Evolutionary conservation across 805 yeast species (phyloP), one percentile per base, ranked within the genome.

Genomic region (Ogataea paraovalis): DNA sequence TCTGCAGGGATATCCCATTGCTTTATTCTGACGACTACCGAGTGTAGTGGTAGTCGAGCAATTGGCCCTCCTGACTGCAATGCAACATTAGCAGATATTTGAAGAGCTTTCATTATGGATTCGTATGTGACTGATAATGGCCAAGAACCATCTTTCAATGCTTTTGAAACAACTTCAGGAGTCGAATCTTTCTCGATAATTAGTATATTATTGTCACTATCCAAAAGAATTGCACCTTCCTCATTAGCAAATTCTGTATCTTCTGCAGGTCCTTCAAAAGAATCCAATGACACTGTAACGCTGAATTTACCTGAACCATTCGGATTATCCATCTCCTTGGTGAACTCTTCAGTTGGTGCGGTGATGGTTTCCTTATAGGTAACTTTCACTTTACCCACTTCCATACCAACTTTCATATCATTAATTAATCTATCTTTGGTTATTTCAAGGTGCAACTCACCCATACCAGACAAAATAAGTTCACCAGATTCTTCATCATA

Each of bases 361-460:
- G 62, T 60, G 10, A 69, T 50, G 0, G 88, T 78, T 65, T 94
- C 99, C 60, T 87, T 89, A 65, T 87, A 92, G 0, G 97, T 86
- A 4, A 94, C 96, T 70, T 82, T 87, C 19, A 94, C 87, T 44
- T 83, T 83, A 41, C 97, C 90, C 36, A 89, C 74, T 28, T 82
- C 83, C 1, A 87, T 85, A 47, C 83, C 81, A 2, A 96, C 96
- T 62, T 85, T 84, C 75, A 90, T 74, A 48, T 89, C 96, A 39
- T 78, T 78, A n/a, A 87, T 68, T 38, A 90, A 73, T 46, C 97
- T 73, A 57, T 88, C 94, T 42, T 74, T 75, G 1, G 94, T 86
- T 54, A 94, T 90, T 56, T 94, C 98, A 43, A 94, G 73, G 68
- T 94, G 99, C 42, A 94, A 73, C 61, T 94, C 98, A 37, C 99